Evolutionary conservation across 148 eudicot genomes (phyloP).

Genomic region (Camellia sinensis): DNA sequence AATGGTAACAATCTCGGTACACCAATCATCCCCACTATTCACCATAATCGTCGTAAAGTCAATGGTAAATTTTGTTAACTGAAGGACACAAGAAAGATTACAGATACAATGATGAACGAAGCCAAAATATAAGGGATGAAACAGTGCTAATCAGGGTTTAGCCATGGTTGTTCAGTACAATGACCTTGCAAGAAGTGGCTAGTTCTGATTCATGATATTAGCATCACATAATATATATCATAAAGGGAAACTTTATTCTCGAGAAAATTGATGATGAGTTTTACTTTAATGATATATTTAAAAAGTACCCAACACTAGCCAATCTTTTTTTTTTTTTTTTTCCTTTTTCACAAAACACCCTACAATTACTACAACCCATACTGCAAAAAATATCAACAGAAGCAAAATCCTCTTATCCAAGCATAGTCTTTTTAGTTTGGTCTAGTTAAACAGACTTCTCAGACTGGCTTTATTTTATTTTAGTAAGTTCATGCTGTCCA

Average conservation of each 20-base stretch:
- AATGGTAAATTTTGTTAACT: neutral
- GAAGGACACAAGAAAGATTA: neutral
- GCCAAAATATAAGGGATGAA: neutral
- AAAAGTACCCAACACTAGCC: neutral
- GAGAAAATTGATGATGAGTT: neutral
- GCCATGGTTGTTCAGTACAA: neutral
- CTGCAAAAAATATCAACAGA: neutral
- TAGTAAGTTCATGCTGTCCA: neutral
- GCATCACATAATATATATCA: neutral
- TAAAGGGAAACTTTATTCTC: neutral
- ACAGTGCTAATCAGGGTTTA: neutral
- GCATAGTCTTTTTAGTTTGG: neutral
- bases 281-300: neutral
- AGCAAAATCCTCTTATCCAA: neutral
- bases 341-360: neutral
- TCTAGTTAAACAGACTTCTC: neutral
- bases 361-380: neutral
- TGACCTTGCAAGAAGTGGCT: neutral
- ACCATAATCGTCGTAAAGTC: neutral
- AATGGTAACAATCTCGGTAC: neutral
- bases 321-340: neutral
- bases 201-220: neutral
- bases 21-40: neutral
- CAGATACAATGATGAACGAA: neutral
- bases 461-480: neutral